Base-by-base conservation (phyloP, 2,329 filamentous ascomycete species). In the Microcyclosporella mali region DNA sequence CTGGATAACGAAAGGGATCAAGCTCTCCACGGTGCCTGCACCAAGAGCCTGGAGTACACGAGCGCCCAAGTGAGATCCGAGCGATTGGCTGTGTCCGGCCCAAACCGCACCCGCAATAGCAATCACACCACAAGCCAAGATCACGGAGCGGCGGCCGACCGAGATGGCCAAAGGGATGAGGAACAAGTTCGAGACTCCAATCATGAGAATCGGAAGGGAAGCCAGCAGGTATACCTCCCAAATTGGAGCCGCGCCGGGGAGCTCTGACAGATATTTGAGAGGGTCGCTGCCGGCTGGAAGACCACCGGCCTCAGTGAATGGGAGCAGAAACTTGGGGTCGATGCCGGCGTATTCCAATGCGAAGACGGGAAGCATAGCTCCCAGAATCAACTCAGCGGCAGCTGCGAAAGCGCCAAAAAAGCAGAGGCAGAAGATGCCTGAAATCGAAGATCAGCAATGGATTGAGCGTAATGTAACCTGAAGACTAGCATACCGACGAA, bases 1-100 rank as follows among this genome's bases (percentile, higher is more conserved):
- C 35, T 61, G 57, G 3, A 61, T 49, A 11, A 59, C 53, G 42
- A 60, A 56, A 1, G 58, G 58, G 9, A 61, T 56, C 41, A 61
- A 45, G n/a, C 50, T 52, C 43, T 61, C 58, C 0, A 61, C 56
- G 6, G 58, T 59, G 33, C 58, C 58, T 3, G 58, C 58, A 18
- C 58, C 58, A 7, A 61, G 33, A 8, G 50, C 58, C 34, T 61
- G 58, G 3, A 61, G 32, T 32, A 52, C 57, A 19, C 58, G 47
- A 9, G 57, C 58, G 11, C 45, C 57, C 6, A 61, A 42, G 37
- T 61, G 58, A 7, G 47, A 52, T 4, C 43, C 47, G 9, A 61
- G 36, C 12, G 49, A 54, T 19, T 45, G 34, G 39, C 56, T 59
- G 36, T 40, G 46, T 16, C 56, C 58, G 8, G 58, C 56, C 56